Base-by-base conservation (phyloP, 2,329 filamentous ascomycete genomes). In the Aciculosporium take region DNA sequence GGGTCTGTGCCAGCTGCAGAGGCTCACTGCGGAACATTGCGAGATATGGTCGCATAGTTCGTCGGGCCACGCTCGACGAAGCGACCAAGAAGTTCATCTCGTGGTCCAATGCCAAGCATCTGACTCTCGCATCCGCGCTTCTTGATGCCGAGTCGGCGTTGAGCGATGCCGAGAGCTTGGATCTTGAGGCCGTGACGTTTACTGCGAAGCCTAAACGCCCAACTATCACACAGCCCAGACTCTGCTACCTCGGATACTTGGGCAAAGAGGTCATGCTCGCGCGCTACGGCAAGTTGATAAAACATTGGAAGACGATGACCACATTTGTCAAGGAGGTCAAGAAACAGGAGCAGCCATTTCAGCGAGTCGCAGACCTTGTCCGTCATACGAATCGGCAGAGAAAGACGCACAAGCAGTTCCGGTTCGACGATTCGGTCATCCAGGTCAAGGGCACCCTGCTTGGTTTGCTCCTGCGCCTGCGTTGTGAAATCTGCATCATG, bases 11-110 rank as follows among this genome's bases (percentile, higher is more conserved):
- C 0, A 63, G 56, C 2, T 85, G 79, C 49, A 70, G 75, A n/a
- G 65, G 70, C 0, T 67, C 73, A 1, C 57, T 83, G 10, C 63
- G 73, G 15, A 67, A 68, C 44, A 62, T 82, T 40, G 57, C 69
- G 2, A 64, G 79, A 4, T 84, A 84, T 49, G 72, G 74, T 12
- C 68, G 77, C 8, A 68, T 82, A 3, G 65, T 81, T 23, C 67
- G 74, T 28, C 66, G 71, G 4, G 74, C 71, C 1, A 59, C 76
- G 6, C 62, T 84, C 1, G 76, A 83, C 41, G 72, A 81, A 51
- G 64, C 71, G 0, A 75, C 74, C 0, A 80, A 79, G 56, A 78
- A 74, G 46, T 78, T 83, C 51, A 68, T 79, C n/a, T 50, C 67
- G 3, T 73, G 66, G 60, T 64, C 71, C 0, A 68, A 70, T n/a